Evolutionary conservation across 768 basidiomycete genomes (phyloP), one percentile per base, ranked within the genome.

Genomic region (Suillus occidentalis): DNA sequence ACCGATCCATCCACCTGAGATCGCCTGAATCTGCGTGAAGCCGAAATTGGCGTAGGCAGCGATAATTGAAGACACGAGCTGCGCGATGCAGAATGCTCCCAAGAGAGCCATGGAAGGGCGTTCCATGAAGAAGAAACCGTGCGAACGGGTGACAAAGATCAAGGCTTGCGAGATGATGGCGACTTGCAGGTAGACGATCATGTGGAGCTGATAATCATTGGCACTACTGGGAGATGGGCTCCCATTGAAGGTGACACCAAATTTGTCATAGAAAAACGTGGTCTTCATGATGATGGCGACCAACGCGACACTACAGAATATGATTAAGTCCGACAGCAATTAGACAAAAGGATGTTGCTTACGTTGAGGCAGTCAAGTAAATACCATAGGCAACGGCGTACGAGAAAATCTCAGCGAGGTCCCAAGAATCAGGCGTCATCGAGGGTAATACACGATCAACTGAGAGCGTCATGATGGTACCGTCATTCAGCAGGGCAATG

Each of bases 101-200:
- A 99, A 83, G 63, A 99, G 88, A 37, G 97, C 97, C 39, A 83
- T 80, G 40, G 97, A 97, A 6, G 94, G 94, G 61, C 94, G 89
- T 77, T 97, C 94, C 92, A 94, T 93, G 84, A 95, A 97, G 91
- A 95, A 96, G 87, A 93, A 95, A 12, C 90, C 84, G 72, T 96
- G 95, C 70, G 95, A 89, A 81, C 95, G 94, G 47, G 95, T 97
- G 77, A 96, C 87, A 82, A 97, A 97, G 81, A 97, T 97, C 68
- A 99, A 84, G 2, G 97, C 97, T 78, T 99, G 97, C 55, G 97
- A 98, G 82, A 99, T 99, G 79, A 98, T 96, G 66, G 97, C 97
- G 65, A 99, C 97, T 81, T 97, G 94, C 70, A 96, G 86, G 84
- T 97, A 97, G 75, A 95, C 84, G 72, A 97, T 86, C 82, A 90